phyloP scores from a whole-genome alignment of 352 stramenopile species.

The Globisporangium alternatum region DNA sequence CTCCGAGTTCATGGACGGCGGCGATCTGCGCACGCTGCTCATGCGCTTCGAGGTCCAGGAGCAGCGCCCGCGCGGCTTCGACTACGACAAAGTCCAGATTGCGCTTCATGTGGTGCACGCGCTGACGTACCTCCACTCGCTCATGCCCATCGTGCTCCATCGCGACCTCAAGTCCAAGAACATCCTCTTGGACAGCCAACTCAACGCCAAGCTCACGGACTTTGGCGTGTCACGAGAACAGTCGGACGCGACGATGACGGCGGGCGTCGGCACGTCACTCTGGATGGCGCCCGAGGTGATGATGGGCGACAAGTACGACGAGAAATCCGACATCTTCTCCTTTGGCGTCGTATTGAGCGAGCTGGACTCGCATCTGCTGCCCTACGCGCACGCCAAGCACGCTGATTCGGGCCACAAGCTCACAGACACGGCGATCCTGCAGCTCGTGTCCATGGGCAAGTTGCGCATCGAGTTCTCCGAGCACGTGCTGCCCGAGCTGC shows the following conservation, averaged over 20 bases:
- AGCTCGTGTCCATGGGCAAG: constrained; percentile 31
- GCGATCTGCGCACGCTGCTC: constrained; percentile 35
- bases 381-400: constrained; percentile 31
- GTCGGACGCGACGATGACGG: constrained; percentile 43
- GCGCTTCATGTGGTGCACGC: constrained; percentile 39
- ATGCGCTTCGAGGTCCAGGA: constrained; percentile 34
- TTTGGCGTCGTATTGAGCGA: constrained; percentile 50
- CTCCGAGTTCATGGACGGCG: constrained; percentile 43
- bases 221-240: constrained; percentile 51
- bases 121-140: constrained; percentile 50
- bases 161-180: constrained; percentile 44
- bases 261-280: constrained; percentile 43
- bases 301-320: constrained; percentile 42
- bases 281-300: constrained; percentile 69
- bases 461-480: constrained; percentile 41
- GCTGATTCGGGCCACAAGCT: constrained; percentile 25
- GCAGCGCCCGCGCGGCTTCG: constrained; percentile 32
- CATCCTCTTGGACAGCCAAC: constrained; percentile 30
- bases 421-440: constrained; percentile 36
- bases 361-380: constrained; percentile 42
- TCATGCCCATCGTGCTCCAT: constrained; percentile 35
- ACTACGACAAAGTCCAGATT: constrained; percentile 51
- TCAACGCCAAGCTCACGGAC: constrained; percentile 59
- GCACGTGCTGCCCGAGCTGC: constrained; percentile 23
- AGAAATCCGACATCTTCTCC: constrained; percentile 50